phyloP scores from a whole-genome alignment of 2,329 filamentous ascomycete genomes.

The Tolypocladium album region DNA sequence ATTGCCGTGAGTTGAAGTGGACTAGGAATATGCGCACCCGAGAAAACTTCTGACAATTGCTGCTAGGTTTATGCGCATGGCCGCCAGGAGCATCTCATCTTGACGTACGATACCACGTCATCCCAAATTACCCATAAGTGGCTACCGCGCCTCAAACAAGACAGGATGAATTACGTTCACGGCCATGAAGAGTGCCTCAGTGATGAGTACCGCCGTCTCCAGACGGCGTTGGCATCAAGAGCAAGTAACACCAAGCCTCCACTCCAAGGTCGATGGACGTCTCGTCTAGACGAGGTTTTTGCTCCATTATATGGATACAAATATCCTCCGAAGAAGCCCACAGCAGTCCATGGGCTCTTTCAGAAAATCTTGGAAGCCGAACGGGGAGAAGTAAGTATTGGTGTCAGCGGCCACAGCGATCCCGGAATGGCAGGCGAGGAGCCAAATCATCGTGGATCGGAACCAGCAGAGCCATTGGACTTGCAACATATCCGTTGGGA shows the following conservation, averaged over 20 bases:
- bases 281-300: slow-evolving; percentile 1
- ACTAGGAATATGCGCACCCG: not conserved
- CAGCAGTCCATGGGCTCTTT: not conserved
- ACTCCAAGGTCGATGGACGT: not conserved
- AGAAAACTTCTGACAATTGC: not conserved
- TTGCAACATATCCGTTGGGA: not conserved
- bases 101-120: slow-evolving; percentile 5
- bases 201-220: slow-evolving; percentile 9
- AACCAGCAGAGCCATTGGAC: not conserved
- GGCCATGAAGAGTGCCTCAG: not conserved
- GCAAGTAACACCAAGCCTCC: slow-evolving; percentile 6
- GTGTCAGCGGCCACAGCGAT: not conserved
- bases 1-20: slow-evolving; percentile 1
- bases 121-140: slow-evolving; percentile 12
- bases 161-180: slow-evolving; percentile 14
- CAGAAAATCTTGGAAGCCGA: not conserved
- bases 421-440: not conserved
- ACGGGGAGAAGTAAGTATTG: not conserved
- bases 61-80: slow-evolving; percentile 5
- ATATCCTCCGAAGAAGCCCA: slow-evolving; percentile 7
- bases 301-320: slow-evolving; percentile 6
- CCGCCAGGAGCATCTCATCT: slow-evolving; percentile 12
- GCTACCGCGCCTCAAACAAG: slow-evolving; percentile 15
- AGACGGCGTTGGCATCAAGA: slow-evolving; percentile 10
- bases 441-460: not conserved